Conservation (phyloP, 2,329 filamentous ascomycete species). For the Colletotrichum karsti region DNA sequence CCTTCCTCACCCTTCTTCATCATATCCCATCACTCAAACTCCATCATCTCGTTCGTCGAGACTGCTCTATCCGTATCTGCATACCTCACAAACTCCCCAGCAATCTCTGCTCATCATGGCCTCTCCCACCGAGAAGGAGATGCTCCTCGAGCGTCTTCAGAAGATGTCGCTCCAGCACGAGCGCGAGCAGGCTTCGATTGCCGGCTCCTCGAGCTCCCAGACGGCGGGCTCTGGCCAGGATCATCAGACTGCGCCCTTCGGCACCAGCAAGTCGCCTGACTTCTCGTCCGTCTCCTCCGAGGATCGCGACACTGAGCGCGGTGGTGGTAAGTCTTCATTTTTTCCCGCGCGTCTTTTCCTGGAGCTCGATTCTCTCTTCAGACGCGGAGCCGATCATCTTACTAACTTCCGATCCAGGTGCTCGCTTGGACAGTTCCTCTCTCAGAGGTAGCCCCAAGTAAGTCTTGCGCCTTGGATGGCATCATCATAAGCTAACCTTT, state of each 20-base stretch:
- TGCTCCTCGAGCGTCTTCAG: constrained; percentile 19
- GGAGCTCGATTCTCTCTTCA: background rate
- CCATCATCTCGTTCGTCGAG: background rate
- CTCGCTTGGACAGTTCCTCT: background rate
- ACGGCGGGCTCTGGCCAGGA: background rate
- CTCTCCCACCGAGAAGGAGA: constrained; percentile 1
- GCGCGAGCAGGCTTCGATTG: constrained; percentile 5
- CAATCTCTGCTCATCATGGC: background rate
- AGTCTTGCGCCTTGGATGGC: background rate
- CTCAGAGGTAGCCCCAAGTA: constrained; percentile 15
- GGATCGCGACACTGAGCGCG: constrained; percentile 7
- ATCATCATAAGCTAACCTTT: background rate
- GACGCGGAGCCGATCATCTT: background rate
- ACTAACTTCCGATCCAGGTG: background rate
- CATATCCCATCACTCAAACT: background rate
- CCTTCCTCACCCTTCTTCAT: background rate
- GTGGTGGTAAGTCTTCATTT: background rate
- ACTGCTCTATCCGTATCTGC: background rate
- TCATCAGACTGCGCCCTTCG: background rate
- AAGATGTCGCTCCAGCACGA: constrained; percentile 16
- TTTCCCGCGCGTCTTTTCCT: background rate
- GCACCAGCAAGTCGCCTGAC: background rate
- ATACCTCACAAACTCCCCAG: background rate
- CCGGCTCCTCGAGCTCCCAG: background rate
- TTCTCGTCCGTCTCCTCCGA: constrained; percentile 8